These are phyloP conservation scores for Pharnaceum exiguum DNA, from an alignment of 148 eudicot genomes.

Conservation along the genomic window DNA sequence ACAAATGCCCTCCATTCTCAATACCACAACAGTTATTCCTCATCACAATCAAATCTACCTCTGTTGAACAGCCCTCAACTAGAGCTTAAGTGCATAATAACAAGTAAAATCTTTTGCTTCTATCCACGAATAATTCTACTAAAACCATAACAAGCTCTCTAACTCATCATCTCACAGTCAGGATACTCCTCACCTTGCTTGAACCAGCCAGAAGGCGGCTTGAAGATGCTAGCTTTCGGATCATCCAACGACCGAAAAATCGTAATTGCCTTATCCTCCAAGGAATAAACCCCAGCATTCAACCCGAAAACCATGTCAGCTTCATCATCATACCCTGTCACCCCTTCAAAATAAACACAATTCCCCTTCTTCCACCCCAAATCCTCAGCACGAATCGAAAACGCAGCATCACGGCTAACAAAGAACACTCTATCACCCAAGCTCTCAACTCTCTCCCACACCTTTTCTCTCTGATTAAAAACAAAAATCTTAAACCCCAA, in stretches of 20 bases:
- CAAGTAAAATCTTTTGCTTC: too few relatives aligned
- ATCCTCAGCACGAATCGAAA: constrained; percentile 19
- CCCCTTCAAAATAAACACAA: constrained; percentile 26
- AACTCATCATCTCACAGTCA: constrained; percentile 11
- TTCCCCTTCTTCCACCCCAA: constrained; percentile 23
- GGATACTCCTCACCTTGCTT: background rate
- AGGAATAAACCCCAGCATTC: constrained; percentile 21
- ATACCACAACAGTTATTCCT: too few relatives aligned
- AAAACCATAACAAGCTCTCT: background rate
- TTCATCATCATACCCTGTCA: constrained; percentile 26
- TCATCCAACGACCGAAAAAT: constrained; percentile 6
- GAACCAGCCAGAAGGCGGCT: constrained; percentile 21
- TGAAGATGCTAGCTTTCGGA: constrained; percentile 13
- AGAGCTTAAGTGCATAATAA: too few relatives aligned
- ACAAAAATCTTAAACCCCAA: constrained; percentile 10
- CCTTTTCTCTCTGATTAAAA: constrained; percentile 8
- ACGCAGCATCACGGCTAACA: constrained; percentile 20
- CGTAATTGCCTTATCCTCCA: constrained; percentile 9
- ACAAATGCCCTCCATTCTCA: too few relatives aligned
- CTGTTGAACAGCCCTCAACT: too few relatives aligned
- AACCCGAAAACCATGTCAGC: constrained; percentile 26
- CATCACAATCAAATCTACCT: too few relatives aligned
- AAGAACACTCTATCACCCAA: constrained; percentile 12
- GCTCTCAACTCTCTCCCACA: constrained; percentile 16
- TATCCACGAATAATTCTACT: too few relatives aligned